Evolutionary conservation across 306 rosid genomes (phyloP), one percentile per base, ranked within the genome.

Genomic region (Phaseolus lunatus): DNA sequence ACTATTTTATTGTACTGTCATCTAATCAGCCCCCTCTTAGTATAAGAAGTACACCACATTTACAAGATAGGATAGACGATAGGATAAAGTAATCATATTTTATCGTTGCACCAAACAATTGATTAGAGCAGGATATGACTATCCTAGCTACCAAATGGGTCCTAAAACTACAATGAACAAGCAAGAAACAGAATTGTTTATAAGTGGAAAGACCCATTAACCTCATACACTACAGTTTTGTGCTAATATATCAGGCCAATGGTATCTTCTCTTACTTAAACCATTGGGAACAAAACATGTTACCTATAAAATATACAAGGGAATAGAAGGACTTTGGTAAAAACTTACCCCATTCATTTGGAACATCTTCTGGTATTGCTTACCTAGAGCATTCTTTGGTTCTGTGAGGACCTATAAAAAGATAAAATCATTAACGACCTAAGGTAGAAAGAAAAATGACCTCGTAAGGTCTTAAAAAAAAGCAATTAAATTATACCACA

Each of bases 351-450:
- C 91, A 83, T 96, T 96, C 97, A 96, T 92, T 80, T 73, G 91
- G 83, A 96, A 96, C 86, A 93, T 89, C 87, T 87, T 96, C 86
- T 82, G 91, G 87, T 96, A 96, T 82, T 96, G 98, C 89, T 96
- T 96, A 84, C 97, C 99, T 14, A 96, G 85, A 80, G 99, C 94
- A 86, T 93, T 96, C 84, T 91, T 96, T 9, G 98, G 98, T 77
- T 96, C 99, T 33, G 91, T 92, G 61, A 96, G 89, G 57, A 92
- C 99, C 99, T 96, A 77, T 20, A 64, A 47, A 76, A 72, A 70
- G 29, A 77, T 53, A 72, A 44, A 29, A 22, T 76, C 84, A 78
- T 39, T 47, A 39, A 49, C 23, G 70, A 19, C 23, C 50, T 43
- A 44, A 64, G 59, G 68, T 20, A 11, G 62, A 45, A 67, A 26